phyloP scores from a whole-genome alignment of 2,329 filamentous ascomycete species.

The Bipolaris zeicola region DNA sequence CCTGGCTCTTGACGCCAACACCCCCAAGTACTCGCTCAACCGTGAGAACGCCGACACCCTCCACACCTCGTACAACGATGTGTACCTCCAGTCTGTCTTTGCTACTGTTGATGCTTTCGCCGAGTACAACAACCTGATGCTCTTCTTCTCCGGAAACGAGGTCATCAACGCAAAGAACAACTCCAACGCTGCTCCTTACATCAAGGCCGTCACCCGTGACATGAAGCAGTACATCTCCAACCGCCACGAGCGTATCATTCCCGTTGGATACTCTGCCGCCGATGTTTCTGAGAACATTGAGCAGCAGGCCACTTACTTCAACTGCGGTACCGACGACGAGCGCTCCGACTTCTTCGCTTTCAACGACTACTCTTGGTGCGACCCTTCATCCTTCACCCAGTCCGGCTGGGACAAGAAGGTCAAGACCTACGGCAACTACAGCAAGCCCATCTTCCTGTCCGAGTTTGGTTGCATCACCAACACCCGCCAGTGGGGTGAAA shows the following conservation, averaged over 20 bases:
- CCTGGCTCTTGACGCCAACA: constrained; percentile 89
- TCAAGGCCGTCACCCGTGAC: constrained; percentile 75
- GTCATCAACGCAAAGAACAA: constrained; percentile 71
- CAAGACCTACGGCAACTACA: constrained; percentile 45
- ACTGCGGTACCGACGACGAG: constrained; percentile 84
- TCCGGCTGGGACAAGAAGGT: constrained; percentile 73
- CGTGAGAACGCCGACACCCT: constrained; percentile 65
- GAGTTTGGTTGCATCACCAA: constrained; percentile 91
- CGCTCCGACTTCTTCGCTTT: constrained; percentile 88
- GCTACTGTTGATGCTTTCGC: constrained; percentile 78
- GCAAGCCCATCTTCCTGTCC: constrained; percentile 74
- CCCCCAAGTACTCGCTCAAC: constrained; percentile 84
- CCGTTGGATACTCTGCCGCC: constrained; percentile 81
- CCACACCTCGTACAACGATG: constrained; percentile 76
- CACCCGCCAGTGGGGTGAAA: constrained; percentile 79
- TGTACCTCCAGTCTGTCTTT: constrained; percentile 84
- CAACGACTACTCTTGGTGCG: constrained; percentile 82
- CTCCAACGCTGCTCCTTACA: constrained; percentile 71
- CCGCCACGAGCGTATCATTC: constrained; percentile 68
- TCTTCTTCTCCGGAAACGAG: constrained; percentile 81
- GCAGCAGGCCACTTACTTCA: constrained; percentile 88
- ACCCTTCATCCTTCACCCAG: constrained; percentile 63
- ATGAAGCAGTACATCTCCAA: constrained; percentile 80
- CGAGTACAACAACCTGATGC: constrained; percentile 82
- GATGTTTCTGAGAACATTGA: constrained; percentile 85